phyloP scores from a whole-genome alignment of 176 grass and related monocot species.

The Triticum urartu region DNA sequence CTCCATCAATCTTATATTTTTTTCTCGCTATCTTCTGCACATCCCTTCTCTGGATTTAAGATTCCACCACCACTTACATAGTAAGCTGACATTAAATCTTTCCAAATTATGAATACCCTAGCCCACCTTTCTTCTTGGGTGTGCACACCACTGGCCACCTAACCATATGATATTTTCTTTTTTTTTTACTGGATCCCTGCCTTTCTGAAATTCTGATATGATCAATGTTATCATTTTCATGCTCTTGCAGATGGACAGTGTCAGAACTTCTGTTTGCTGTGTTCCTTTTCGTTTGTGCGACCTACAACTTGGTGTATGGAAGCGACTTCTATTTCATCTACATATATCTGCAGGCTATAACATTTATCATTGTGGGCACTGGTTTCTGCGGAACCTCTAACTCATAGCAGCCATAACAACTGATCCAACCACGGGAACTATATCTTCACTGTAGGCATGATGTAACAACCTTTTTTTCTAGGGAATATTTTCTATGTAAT shows the following conservation, averaged over 20 bases:
- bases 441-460: not conserved
- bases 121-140: no score
- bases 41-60: no score
- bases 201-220: no score
- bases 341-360: constrained; percentile 72
- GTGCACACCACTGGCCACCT: no score
- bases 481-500: not conserved
- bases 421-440: constrained; percentile 11
- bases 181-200: no score
- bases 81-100: no score
- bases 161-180: no score
- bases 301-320: constrained; percentile 58
- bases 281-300: constrained; percentile 74
- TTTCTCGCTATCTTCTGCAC: no score
- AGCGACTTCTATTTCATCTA: constrained; percentile 74
- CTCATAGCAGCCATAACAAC: constrained; percentile 33
- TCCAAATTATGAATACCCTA: no score
- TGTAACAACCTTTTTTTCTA: not conserved
- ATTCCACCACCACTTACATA: no score
- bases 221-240: not conserved
- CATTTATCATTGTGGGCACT: constrained; percentile 86
- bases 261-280: constrained; percentile 63
- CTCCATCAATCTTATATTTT: no score
- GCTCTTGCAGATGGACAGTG: constrained; percentile 50
- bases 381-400: constrained; percentile 72